Evolutionary conservation across 768 basidiomycete species (phyloP), one percentile per base, ranked within the genome.

Genomic region (Tremella mesenterica): DNA sequence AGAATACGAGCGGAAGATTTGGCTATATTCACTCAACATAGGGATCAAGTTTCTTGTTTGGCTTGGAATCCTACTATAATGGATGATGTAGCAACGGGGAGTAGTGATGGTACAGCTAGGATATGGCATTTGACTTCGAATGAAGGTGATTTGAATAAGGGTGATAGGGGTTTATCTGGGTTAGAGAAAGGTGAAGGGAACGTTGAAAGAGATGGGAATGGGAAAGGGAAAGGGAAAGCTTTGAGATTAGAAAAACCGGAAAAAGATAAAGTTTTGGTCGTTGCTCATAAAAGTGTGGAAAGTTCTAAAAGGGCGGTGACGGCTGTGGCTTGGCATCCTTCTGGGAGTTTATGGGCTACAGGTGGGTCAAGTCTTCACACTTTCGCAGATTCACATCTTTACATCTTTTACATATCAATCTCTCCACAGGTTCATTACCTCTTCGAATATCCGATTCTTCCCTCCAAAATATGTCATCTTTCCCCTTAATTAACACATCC

Each of bases 61-160:
- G 63, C 63, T 2, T 73, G 71, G 71, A 73, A 71, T 41, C 71
- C 71, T 1, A 50, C 54, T 33, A 69, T 69, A 43, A 13, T 33
- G 4, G 62, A 64, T 34, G 52, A 66, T 13, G 53, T 73, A 3
- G 67, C 70, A 13, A 59, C 65, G 3, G 64, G 65, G 20, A 57
- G 56, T 1, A 43, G 31, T 10, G 71, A 73, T 43, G 67, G 65
- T 26, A 57, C 63, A 3, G 68, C 58, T 9, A 30, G 60, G 36
- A 58, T 71, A 51, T 73, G 70, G 68, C 69, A 73, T 30, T 67
- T 70, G n/a, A 52, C 59, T 36, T 31, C 51, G 16, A 49, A 51
- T n/a, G n/a, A n/a, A n/a, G n/a, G n/a, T n/a, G n/a, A n/a, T n/a
- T n/a, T n/a, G n/a, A n/a, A n/a, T n/a, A n/a, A n/a, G n/a, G n/a